A percentile compares a stretch with the other conserved stretches of the same genome.
phyloP scores from a whole-genome alignment of 2,329 filamentous ascomycete species.

The Penicillium verrucosum region DNA sequence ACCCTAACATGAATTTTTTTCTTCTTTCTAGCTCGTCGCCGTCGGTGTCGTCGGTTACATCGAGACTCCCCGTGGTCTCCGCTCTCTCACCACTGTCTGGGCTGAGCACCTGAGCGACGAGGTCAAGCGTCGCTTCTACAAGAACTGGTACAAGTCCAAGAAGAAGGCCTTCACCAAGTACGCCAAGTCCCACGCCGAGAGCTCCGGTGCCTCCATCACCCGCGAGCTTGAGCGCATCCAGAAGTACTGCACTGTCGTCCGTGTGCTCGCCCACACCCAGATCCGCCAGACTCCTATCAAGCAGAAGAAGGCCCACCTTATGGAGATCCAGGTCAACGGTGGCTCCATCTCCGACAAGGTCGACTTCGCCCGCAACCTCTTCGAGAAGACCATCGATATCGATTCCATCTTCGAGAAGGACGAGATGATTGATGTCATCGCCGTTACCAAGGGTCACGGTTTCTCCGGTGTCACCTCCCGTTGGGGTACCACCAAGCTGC shows the following conservation, averaged over 20 bases:
- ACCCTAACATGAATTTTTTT: neutral
- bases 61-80: conserved; percentile 98
- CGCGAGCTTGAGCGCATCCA: conserved; percentile 99
- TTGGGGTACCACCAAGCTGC: conserved; percentile 99
- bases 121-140: conserved; percentile 99
- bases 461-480: conserved; percentile 95
- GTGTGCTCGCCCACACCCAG: conserved; percentile 98
- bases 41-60: conserved; percentile 99
- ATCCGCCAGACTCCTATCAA: conserved; percentile 98
- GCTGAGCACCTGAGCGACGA: conserved; percentile 98
- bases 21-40: conserved; percentile 80
- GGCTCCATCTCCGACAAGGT: conserved; percentile 96
- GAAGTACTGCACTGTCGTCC: conserved; percentile 99
- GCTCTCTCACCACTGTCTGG: conserved; percentile 99
- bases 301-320: conserved; percentile 99
- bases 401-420: conserved; percentile 97
- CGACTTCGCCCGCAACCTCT: conserved; percentile 87
- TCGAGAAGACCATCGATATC: conserved; percentile 98
- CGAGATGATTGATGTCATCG: conserved; percentile 99
- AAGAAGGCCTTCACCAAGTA: conserved; percentile 99
- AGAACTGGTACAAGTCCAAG: conserved; percentile 99
- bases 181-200: conserved; percentile 99
- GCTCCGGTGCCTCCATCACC: conserved; percentile 82
- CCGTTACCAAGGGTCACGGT: conserved; percentile 99
- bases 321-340: conserved; percentile 99